Base-by-base conservation (phyloP, 163 green algal species). In the Scenedesmus sp. region DNA sequence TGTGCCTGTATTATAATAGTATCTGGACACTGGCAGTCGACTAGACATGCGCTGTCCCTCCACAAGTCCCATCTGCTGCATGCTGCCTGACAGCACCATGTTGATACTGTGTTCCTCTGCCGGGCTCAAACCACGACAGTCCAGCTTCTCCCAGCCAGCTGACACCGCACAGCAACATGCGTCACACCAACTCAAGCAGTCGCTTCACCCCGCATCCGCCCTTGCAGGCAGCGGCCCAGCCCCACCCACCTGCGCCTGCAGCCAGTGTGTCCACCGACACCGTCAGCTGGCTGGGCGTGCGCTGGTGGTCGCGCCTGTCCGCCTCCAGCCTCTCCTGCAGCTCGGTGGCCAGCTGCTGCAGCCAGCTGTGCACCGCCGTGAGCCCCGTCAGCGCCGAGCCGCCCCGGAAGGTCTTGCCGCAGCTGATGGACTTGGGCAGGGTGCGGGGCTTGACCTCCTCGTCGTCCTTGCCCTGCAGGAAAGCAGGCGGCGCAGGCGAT, bases 331-430 rank as follows among this genome's bases (percentile, higher is more conserved):
- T 91, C 85, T 97, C 95, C 83, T 95, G 93, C 81, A 98, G 91
- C 94, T 98, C 96, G 0, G 85, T 81, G 0, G 56, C 94, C 42
- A 97, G 91, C 85, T 96, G 83, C n/a, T 33, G 5, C 46, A 96
- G 90, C 94, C 95, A 95, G 40, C 33, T 56, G 43, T 92, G 92
- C 73, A 97, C 93, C 5, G 65, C 90, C 0, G 79, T 73, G 20
- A 97, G 78, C 15, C 72, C 87, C 0, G 73, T 86, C 68, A 97
- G 92, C 4, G 92, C 90, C n/a, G 81, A 91, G n/a, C 6, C 16
- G 12, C 51, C 49, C 16, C 92, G 90, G 90, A 98, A 98, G 3
- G 96, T 98, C 86, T 98, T 98, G 51, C 95, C 94, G 87, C 96
- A 98, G 79, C 87, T 92, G 2, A 97, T 78, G 16, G 82, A 93